phyloP scores from a whole-genome alignment of 306 rosid species.

The Fragaria iinumae region DNA sequence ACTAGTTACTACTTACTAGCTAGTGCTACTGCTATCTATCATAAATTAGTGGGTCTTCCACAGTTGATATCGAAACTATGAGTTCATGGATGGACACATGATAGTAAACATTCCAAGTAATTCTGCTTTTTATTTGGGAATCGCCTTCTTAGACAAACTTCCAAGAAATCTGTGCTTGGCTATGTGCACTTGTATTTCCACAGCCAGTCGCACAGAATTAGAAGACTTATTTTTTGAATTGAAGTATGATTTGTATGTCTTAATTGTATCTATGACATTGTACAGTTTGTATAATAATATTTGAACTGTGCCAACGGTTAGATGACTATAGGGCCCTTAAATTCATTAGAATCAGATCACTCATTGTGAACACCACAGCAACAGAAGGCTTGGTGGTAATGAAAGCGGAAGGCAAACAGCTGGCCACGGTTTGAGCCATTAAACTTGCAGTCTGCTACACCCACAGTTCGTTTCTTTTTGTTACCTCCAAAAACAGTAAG shows the following conservation, averaged over 20 bases:
- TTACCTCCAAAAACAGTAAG: constrained; percentile 35
- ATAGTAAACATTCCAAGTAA: background rate
- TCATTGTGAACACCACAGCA: constrained; percentile 41
- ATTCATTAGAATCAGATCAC: background rate
- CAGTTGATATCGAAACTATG: background rate
- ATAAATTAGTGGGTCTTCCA: background rate
- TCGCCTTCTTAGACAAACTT: background rate
- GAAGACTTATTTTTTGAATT: background rate
- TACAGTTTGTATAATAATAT: background rate
- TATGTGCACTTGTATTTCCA: background rate
- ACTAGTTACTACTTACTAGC: background rate
- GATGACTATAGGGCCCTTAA: background rate
- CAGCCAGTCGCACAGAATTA: background rate
- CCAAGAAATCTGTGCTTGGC: background rate
- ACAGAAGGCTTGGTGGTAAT: constrained; percentile 46
- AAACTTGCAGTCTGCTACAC: constrained; percentile 38
- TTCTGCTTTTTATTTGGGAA: background rate
- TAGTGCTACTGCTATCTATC: background rate
- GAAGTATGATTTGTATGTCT: background rate
- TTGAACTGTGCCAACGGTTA: background rate
- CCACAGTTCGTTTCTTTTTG: constrained; percentile 20
- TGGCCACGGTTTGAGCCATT: constrained; percentile 33
- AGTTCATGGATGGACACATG: background rate
- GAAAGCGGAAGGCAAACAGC: constrained; percentile 44
- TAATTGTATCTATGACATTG: background rate